Evolutionary conservation across 257 asterid genomes (phyloP), one percentile per base, ranked within the genome.

Genomic region (Scutellaria barbata): DNA sequence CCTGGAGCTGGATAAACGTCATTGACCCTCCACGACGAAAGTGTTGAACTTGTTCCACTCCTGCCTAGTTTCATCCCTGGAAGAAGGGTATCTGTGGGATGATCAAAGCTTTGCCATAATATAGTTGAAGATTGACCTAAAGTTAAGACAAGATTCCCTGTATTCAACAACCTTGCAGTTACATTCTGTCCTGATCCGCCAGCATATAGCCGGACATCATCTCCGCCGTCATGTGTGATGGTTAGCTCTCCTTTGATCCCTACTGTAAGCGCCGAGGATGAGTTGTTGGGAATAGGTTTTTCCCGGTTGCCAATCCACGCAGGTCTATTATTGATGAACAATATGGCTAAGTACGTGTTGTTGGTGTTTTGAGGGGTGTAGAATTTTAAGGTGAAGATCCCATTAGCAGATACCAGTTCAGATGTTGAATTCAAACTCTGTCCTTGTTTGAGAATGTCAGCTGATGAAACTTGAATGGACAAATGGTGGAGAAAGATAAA

Each of bases 41-140:
- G 78, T 0, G 54, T 81, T 85, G 85, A 78, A 7, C 79, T 80
- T 52, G 72, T 59, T 33, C 72, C 74, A 8, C 87, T 76, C 8
- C 79, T 72, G 1, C 92, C 82, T 5, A 86, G 50, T 79, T 63
- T 86, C 90, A 86, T 90, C 17, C 81, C 83, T 13, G 93, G 84
- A 1, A 90, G 81, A 71, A 90, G 84, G 0, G 80, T 79, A 43
- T 80, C 76, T 0, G 88, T 86, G 7, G 95, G 95, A 77, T 83
- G 75, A 74, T 88, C 93, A 25, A 79, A 85, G 55, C 95, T 90
- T 42, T 89, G 81, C 87, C 87, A 83, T 18, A 81, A 17, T 12
- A 74, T 20, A 30, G 46, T 62, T 14, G 64, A 14, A 33, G 80
- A 63, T 18, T 45, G 75, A 60, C 53, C 63, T 11, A 64, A 54